Evolutionary conservation across 768 basidiomycete species (phyloP).

Genomic region (Cantharellus cinnabarinus): DNA sequence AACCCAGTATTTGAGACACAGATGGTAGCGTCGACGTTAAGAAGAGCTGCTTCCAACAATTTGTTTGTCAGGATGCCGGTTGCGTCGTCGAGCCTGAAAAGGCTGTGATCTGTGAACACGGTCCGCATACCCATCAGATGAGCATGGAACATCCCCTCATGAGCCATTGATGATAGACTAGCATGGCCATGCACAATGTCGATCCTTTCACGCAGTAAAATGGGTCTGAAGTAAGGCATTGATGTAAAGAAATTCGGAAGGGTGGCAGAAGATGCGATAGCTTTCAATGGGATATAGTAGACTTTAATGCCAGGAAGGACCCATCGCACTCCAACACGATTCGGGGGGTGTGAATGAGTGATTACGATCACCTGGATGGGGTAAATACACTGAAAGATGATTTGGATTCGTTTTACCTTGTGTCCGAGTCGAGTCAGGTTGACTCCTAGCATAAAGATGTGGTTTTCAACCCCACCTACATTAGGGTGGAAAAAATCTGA

Average conservation of each 20-base stretch:
- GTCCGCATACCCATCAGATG: conserved; percentile 73
- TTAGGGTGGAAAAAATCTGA: conserved; percentile 92
- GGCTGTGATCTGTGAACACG: conserved; percentile 90
- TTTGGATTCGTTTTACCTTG: conserved; percentile 30
- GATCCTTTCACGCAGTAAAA: conserved; percentile 70
- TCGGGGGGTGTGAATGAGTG: conserved; percentile 75
- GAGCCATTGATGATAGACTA: conserved; percentile 70
- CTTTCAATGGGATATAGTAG: conserved; percentile 78
- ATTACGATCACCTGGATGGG: conserved; percentile 65
- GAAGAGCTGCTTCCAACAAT: conserved; percentile 63
- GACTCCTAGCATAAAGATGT: conserved; percentile 82
- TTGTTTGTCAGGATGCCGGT: conserved; percentile 97
- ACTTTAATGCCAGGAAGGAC: conserved; percentile 73
- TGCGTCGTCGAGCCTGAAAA: conserved; percentile 94
- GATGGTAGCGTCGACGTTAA: conserved; percentile 84
- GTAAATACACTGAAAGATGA: not conserved
- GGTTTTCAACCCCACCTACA: conserved; percentile 90
- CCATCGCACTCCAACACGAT: conserved; percentile 80
- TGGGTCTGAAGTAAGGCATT: conserved; percentile 77
- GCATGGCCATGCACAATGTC: conserved; percentile 84
- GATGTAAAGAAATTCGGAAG: conserved; percentile 87
- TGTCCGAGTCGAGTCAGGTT: conserved; percentile 69
- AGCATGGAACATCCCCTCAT: conserved; percentile 81
- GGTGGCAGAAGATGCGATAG: conserved; percentile 82
- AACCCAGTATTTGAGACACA: conserved; percentile 96